Conservation (phyloP, 768 basidiomycete genomes). For the Xanthoconium stramineum region DNA sequence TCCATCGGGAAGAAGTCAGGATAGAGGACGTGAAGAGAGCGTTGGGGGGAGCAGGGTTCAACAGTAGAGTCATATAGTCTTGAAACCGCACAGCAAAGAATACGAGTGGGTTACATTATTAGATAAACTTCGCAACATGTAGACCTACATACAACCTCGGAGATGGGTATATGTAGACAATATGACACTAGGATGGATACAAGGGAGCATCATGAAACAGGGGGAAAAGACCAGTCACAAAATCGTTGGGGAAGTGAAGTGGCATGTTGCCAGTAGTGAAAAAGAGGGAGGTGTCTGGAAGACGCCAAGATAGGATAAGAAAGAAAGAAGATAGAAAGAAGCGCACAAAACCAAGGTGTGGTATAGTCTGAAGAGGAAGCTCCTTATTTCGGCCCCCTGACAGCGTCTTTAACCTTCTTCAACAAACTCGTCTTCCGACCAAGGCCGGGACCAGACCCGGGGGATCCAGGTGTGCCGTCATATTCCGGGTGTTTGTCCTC, state of each 20-base stretch:
- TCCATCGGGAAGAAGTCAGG: conserved; percentile 85
- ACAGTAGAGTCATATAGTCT: conserved; percentile 37
- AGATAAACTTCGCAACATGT: conserved; percentile 26
- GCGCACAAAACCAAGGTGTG: conserved; percentile 3
- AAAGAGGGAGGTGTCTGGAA: background rate
- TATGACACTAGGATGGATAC: conserved; percentile 31
- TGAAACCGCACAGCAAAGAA: background rate
- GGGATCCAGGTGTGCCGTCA: conserved; percentile 38
- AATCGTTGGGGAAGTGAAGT: conserved; percentile 1
- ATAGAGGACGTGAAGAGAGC: conserved; percentile 77
- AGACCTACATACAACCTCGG: conserved; percentile 35
- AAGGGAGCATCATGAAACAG: conserved; percentile 25
- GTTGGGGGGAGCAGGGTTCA: conserved; percentile 46
- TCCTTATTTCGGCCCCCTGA: conserved; percentile 50
- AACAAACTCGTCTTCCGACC: conserved; percentile 75
- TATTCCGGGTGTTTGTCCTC: conserved; percentile 46
- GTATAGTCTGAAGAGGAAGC: conserved; percentile 3
- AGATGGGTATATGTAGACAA: conserved; percentile 33
- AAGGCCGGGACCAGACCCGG: conserved; percentile 43
- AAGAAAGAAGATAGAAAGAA: conserved; percentile 5
- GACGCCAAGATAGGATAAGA: conserved; percentile 6
- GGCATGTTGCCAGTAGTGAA: background rate
- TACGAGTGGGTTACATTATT: conserved; percentile 29
- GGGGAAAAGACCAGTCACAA: conserved; percentile 8
- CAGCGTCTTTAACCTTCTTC: conserved; percentile 74